Evolutionary conservation across 176 grass and related monocot genomes (phyloP).

Genomic region (Rhynchospora pubera): DNA sequence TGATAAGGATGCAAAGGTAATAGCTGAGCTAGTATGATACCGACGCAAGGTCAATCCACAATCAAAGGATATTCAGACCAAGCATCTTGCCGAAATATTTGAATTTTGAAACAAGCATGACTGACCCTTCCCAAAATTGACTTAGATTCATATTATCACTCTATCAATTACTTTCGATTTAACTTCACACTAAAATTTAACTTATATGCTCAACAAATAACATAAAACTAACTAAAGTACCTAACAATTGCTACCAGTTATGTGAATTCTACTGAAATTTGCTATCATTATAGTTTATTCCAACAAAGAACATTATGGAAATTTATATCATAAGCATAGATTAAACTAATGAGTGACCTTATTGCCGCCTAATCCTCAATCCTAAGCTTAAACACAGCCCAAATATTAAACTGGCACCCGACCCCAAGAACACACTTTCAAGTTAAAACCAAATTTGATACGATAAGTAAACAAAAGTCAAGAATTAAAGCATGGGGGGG

Average conservation of each 20-base stretch:
- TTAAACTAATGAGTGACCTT: neutral
- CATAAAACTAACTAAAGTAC: too few relatives aligned
- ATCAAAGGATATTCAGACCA: neutral
- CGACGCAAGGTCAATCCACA: neutral
- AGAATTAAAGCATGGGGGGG: neutral
- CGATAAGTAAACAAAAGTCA: neutral
- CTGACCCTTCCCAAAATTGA: too few relatives aligned
- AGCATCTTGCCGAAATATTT: neutral
- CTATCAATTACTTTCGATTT: neutral
- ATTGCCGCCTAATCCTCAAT: neutral
- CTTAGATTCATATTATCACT: neutral
- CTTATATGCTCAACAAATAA: too few relatives aligned
- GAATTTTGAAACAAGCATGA: too few relatives aligned
- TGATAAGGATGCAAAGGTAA: too few relatives aligned
- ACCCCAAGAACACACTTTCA: neutral
- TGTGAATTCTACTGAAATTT: too few relatives aligned
- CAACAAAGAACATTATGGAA: too few relatives aligned
- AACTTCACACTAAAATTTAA: too few relatives aligned
- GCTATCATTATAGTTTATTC: too few relatives aligned
- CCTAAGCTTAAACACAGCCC: neutral
- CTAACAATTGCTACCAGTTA: too few relatives aligned
- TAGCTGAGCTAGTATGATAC: neutral
- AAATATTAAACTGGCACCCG: neutral
- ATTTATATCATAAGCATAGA: too few relatives aligned
- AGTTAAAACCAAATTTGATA: neutral